Evolutionary conservation across 2,329 filamentous ascomycete genomes (phyloP).

Genomic region (Leptographium procerum): DNA sequence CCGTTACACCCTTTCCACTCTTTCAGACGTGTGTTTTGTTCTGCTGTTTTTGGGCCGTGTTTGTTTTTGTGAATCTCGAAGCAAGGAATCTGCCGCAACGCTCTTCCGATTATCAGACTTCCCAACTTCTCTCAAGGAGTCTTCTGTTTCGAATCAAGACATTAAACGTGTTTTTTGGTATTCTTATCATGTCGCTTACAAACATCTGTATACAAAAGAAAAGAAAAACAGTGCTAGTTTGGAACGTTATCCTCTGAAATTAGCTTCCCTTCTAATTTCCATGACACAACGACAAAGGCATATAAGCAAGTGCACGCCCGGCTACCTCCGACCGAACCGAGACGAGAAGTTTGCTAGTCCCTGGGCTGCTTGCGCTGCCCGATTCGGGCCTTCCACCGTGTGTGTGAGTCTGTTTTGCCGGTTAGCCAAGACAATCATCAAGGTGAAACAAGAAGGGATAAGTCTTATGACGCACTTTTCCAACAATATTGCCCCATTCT

Average conservation of each 20-base stretch:
- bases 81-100: not conserved
- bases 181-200: not conserved
- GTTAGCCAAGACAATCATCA: conserved; percentile 14
- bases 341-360: conserved; percentile 62
- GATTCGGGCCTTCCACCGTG: conserved; percentile 45
- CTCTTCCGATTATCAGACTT: not conserved
- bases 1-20: not conserved
- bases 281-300: not conserved
- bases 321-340: conserved; percentile 48
- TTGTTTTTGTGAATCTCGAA: not conserved
- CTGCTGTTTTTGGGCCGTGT: not conserved
- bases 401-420: conserved; percentile 45
- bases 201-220: not conserved
- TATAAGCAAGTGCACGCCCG: not conserved
- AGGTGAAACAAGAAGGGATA: not conserved
- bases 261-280: not conserved
- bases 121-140: not conserved
- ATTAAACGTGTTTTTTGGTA: not conserved
- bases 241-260: not conserved
- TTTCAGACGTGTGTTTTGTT: not conserved
- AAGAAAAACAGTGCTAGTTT: not conserved
- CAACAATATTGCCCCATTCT: conserved; percentile 79
- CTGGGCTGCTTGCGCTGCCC: conserved; percentile 52
- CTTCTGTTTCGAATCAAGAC: not conserved
- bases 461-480: conserved; percentile 58